Evolutionary conservation across 495 filamentous ascomycete genomes (phyloP), one percentile per base, ranked within the genome.

Genomic region (Rusavskia elegans): DNA sequence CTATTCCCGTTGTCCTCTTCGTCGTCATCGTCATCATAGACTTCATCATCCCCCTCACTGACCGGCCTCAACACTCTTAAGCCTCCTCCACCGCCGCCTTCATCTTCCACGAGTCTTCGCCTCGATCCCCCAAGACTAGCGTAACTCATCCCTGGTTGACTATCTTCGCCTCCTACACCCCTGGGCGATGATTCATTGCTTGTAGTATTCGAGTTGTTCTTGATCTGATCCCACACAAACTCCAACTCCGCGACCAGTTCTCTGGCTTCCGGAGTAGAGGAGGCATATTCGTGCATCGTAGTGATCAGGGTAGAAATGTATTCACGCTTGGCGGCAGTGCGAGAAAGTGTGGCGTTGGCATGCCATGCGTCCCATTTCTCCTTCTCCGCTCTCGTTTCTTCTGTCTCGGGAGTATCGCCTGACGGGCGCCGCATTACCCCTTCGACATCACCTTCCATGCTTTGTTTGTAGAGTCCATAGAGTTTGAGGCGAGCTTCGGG

Each of bases 191-290:
- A 55, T 7, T 38, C 46, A 19, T 7, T 30, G 50, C 30, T 8
- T 65, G 67, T 2, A 77, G 72, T 2, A 78, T 79, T 52, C 13
- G 81, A 82, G 0, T 78, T 69, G 23, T 76, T 76, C 66, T 90
- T 92, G 52, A 97, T 85, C 63, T 97, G 93, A 57, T 95, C 87
- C 92, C 92, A 98, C 44, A 98, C 89, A 61, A 96, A 98, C 67
- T 96, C 92, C 17, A 98, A 77, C 65, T 98, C 93, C n/a, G 80
- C 70, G 36, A 97, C 87, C 8, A 98, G 73, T 64, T 89, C 87
- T 40, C 87, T 74, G 2, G 85, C 87, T 65, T 95, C 88, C 45
- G 84, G 75, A 13, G 87, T 89, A 53, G 80, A 82, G 27, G 78
- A 82, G 38, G 92, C 92, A 63, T 90, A 96, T 56, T 74, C 73